phyloP scores from a whole-genome alignment of 345 rosid genomes.

The Citrus cavaleriei region DNA sequence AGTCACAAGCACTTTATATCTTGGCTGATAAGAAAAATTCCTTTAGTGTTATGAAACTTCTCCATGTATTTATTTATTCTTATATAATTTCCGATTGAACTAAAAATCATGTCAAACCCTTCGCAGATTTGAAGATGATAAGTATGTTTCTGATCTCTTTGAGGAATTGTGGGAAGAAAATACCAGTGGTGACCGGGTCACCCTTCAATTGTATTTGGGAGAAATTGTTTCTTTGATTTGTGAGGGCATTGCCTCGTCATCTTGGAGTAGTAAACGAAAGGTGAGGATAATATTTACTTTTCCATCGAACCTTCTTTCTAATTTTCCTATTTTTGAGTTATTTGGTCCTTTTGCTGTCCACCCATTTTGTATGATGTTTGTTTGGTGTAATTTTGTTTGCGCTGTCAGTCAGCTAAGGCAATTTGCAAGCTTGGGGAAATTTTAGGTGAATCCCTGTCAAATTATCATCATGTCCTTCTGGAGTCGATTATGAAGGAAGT shows the following conservation, averaged over 20 bases:
- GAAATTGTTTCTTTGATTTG: constrained; percentile 79
- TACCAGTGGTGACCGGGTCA: constrained; percentile 76
- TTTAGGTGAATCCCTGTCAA: constrained; percentile 78
- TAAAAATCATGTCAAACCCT: constrained; percentile 4
- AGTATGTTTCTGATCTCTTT: constrained; percentile 68
- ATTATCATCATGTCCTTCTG: constrained; percentile 53
- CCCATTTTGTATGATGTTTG: constrained; percentile 2
- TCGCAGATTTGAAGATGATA: constrained; percentile 94
- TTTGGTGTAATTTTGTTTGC: constrained; percentile 8
- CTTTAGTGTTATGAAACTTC: background rate
- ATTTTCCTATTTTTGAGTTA: background rate
- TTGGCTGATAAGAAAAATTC: background rate
- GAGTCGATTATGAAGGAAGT: constrained; percentile 70
- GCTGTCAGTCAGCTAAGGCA: constrained; percentile 76
- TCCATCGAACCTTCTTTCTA: constrained; percentile 5
- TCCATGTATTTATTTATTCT: background rate
- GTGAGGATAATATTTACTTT: constrained; percentile 21
- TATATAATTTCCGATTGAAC: background rate
- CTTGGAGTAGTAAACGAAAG: constrained; percentile 91
- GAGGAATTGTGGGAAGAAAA: constrained; percentile 98
- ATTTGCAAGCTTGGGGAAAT: constrained; percentile 76
- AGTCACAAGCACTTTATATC: background rate
- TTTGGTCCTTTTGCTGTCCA: constrained; percentile 9
- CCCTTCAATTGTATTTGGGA: constrained; percentile 72
- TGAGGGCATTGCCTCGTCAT: constrained; percentile 71